phyloP scores from a whole-genome alignment of 805 yeast genomes.

The Danielia oregonensis region DNA sequence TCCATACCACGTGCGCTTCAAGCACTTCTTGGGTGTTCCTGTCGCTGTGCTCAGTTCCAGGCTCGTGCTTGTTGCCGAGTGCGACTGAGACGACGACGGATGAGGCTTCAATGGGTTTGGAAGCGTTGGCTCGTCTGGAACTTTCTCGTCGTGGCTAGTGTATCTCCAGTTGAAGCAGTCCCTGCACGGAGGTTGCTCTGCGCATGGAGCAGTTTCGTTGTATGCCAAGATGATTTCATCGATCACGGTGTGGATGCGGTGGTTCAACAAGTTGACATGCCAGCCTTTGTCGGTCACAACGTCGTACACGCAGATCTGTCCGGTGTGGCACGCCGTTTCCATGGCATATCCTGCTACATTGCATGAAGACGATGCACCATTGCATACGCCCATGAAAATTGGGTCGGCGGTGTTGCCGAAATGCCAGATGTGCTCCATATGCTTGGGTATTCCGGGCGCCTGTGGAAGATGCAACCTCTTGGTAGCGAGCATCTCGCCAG shows the following conservation, averaged over 20 bases:
- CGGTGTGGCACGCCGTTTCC: constrained; percentile 95
- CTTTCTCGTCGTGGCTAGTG: constrained; percentile 46
- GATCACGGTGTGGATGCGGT: constrained; percentile 85
- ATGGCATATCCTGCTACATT: constrained; percentile 92
- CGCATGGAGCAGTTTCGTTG: constrained; percentile 74
- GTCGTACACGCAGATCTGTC: constrained; percentile 82
- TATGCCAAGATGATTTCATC: constrained; percentile 71
- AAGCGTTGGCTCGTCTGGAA: constrained; percentile 33
- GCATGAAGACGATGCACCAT: constrained; percentile 87
- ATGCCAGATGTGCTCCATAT: constrained; percentile 87
- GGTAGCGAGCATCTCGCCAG: constrained; percentile 85
- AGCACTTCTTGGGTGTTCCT: constrained; percentile 43
- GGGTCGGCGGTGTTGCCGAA: constrained; percentile 98
- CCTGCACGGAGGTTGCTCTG: constrained; percentile 73
- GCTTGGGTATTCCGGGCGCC: constrained; percentile 84
- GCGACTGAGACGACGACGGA: constrained; percentile 2
- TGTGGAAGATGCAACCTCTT: constrained; percentile 82
- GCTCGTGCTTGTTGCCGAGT: constrained; percentile 1
- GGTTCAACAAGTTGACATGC: constrained; percentile 84
- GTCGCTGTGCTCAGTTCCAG: constrained; percentile 6
- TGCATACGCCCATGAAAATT: constrained; percentile 92
- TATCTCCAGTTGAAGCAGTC: constrained; percentile 91
- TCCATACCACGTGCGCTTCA: constrained; percentile 66
- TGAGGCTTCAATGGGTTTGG: constrained; percentile 37
- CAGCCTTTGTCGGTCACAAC: constrained; percentile 87